These are phyloP conservation scores for Cryptococcus sp. DNA, from an alignment of 1,284 basidiomycete genomes.

Conservation along the genomic window DNA sequence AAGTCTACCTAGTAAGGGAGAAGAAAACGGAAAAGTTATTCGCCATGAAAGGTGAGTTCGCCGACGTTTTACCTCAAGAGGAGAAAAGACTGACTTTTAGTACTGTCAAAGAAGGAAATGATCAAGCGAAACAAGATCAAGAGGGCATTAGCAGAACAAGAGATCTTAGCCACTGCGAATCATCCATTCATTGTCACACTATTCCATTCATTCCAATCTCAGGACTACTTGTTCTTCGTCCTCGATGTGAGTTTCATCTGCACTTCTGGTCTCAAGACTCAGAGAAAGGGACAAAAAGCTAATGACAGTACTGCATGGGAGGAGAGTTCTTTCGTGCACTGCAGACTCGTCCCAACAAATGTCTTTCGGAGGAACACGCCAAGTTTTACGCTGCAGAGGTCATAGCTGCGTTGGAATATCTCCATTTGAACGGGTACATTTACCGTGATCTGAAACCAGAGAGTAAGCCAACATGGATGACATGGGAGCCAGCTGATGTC, in stretches of 20 bases:
- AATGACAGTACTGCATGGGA: constrained; percentile 81
- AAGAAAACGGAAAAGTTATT: constrained; percentile 90
- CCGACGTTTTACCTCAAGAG: not conserved
- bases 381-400: constrained; percentile 99
- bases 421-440: constrained; percentile 98
- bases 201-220: constrained; percentile 97
- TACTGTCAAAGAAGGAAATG: constrained; percentile 96
- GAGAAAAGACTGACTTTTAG: constrained; percentile 52
- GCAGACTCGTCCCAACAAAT: constrained; percentile 91
- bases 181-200: constrained; percentile 97
- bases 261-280: too few species aligned
- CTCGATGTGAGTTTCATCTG: constrained; percentile 59
- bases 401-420: constrained; percentile 92
- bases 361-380: constrained; percentile 89
- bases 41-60: constrained; percentile 83
- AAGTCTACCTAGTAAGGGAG: constrained; percentile 91
- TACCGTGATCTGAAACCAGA: constrained; percentile 99
- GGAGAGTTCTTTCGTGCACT: constrained; percentile 98
- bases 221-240: constrained; percentile 93
- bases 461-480: constrained; percentile 60
- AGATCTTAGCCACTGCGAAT: constrained; percentile 91
- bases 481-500: not conserved
- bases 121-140: constrained; percentile 98
- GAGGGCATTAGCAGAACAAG: constrained; percentile 90
- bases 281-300: not conserved